These are phyloP conservation scores for Somion occarium DNA, from an alignment of 1,284 basidiomycete species.

Conservation along the genomic window DNA sequence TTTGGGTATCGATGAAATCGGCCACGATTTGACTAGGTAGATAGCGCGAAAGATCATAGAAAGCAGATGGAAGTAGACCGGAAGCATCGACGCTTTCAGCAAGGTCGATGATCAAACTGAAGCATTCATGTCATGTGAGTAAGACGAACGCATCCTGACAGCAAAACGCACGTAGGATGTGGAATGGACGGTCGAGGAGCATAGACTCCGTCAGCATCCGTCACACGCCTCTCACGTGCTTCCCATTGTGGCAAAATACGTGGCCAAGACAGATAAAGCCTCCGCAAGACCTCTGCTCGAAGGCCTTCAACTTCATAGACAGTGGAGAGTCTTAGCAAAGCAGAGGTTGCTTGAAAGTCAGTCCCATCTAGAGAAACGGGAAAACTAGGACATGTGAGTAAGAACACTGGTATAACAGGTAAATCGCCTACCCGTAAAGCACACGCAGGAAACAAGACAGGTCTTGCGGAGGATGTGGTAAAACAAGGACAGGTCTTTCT, in stretches of 20 bases:
- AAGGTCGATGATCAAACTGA: constrained; percentile 40
- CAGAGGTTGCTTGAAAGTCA: constrained; percentile 47
- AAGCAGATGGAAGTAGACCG: constrained; percentile 41
- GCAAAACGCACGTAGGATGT: constrained; percentile 56
- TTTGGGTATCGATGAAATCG: constrained; percentile 26
- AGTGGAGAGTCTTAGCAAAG: constrained; percentile 56
- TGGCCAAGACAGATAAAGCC: constrained; percentile 52
- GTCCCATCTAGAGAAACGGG: constrained; percentile 13
- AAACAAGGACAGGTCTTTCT: constrained; percentile 46
- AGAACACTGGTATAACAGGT: not conserved
- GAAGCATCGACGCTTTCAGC: constrained; percentile 34
- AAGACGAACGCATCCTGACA: constrained; percentile 17
- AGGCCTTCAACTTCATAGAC: constrained; percentile 55
- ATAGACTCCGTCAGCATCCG: constrained; percentile 44
- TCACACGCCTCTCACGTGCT: constrained; percentile 48
- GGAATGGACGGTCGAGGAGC: constrained; percentile 48
- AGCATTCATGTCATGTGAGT: constrained; percentile 25
- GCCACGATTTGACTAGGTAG: constrained; percentile 37
- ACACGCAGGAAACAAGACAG: constrained; percentile 51
- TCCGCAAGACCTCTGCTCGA: constrained; percentile 47
- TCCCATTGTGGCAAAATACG: constrained; percentile 57
- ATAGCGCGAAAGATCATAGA: constrained; percentile 49
- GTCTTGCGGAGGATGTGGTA: constrained; percentile 49
- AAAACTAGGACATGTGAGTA: not conserved
- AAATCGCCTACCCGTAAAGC: constrained; percentile 35